phyloP scores from a whole-genome alignment of 805 yeast species.

The Cyberlindnera euphorbiae region DNA sequence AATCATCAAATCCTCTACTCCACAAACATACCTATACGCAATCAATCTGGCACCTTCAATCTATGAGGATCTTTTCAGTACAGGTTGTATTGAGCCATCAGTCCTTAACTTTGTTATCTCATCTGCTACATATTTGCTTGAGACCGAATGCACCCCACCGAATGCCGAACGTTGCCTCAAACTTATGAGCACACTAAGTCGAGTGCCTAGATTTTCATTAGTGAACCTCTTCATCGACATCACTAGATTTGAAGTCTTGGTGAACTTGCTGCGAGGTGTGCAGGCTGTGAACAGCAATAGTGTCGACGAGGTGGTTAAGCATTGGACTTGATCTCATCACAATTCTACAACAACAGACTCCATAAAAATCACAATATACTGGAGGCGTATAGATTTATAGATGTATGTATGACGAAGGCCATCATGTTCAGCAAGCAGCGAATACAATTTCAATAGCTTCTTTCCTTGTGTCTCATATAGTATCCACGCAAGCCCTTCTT shows the following conservation, averaged over 20 bases:
- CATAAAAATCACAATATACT: too few relatives aligned
- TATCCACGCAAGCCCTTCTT: slow-evolving; percentile 23
- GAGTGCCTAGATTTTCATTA: slow-evolving; percentile 22
- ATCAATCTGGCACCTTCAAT: slow-evolving; percentile 26
- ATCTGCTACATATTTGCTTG: slow-evolving; percentile 26
- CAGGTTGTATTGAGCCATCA: slow-evolving; percentile 45
- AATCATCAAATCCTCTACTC: slow-evolving; percentile 32
- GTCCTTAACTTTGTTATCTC: slow-evolving; percentile 44
- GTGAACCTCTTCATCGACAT: slow-evolving; percentile 17
- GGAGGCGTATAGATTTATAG: too few relatives aligned
- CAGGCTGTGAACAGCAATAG: too few relatives aligned
- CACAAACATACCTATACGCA: slow-evolving; percentile 34
- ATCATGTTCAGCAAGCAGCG: too few relatives aligned
- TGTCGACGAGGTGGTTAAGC: too few relatives aligned
- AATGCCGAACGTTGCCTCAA: neutral
- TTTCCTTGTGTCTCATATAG: slow-evolving; percentile 5
- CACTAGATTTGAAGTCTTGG: slow-evolving; percentile 4
- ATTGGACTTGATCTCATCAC: too few relatives aligned
- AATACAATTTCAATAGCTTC: neutral
- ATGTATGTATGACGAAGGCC: too few relatives aligned
- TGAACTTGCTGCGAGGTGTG: too few relatives aligned
- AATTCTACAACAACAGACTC: too few relatives aligned
- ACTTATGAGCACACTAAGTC: slow-evolving; percentile 11
- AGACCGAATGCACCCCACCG: neutral
- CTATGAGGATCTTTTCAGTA: slow-evolving; percentile 31